A percentile compares a stretch with the other conserved stretches of the same genome.
These are phyloP conservation scores for Russula ochroleuca DNA, from an alignment of 768 basidiomycete species.

Conservation along the genomic window DNA sequence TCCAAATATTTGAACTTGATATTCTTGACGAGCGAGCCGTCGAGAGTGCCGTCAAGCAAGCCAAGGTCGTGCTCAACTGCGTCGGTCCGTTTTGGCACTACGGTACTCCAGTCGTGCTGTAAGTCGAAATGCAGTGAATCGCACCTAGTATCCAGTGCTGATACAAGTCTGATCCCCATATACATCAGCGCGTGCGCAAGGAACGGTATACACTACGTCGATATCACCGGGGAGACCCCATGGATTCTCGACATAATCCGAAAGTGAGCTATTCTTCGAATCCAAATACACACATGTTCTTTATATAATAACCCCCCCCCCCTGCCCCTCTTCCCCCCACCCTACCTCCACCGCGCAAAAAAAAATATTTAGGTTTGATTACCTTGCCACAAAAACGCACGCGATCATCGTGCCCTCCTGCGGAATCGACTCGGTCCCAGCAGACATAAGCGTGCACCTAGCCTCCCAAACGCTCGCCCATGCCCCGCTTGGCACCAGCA, in stretches of 20 bases:
- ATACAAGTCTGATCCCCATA: background rate
- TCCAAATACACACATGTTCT: background rate
- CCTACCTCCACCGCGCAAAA: background rate
- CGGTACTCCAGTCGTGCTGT: slow-evolving; percentile 71
- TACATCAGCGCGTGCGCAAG: slow-evolving; percentile 59
- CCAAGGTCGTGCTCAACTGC: slow-evolving; percentile 69
- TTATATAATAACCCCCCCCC: background rate
- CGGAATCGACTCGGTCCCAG: slow-evolving; percentile 74
- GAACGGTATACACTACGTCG: slow-evolving; percentile 78
- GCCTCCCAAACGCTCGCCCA: slow-evolving; percentile 64
- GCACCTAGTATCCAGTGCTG: background rate
- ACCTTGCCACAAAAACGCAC: slow-evolving; percentile 60
- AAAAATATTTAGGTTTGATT: slow-evolving; percentile 62
- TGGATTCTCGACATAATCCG: slow-evolving; percentile 64
- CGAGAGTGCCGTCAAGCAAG: slow-evolving; percentile 50
- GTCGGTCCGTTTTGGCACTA: slow-evolving; percentile 72
- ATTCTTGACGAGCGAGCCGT: slow-evolving; percentile 51
- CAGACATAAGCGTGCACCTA: slow-evolving; percentile 65
- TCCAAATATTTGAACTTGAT: slow-evolving; percentile 50
- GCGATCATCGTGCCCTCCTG: slow-evolving; percentile 76
- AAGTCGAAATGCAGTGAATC: slow-evolving; percentile 28
- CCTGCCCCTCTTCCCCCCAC: no score
- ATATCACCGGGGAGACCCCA: slow-evolving; percentile 68
- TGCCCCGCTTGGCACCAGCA: slow-evolving; percentile 49
- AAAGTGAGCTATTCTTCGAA: slow-evolving; percentile 40